phyloP scores from a whole-genome alignment of 176 grass and related monocot species.

The Neostapfia colusana region DNA sequence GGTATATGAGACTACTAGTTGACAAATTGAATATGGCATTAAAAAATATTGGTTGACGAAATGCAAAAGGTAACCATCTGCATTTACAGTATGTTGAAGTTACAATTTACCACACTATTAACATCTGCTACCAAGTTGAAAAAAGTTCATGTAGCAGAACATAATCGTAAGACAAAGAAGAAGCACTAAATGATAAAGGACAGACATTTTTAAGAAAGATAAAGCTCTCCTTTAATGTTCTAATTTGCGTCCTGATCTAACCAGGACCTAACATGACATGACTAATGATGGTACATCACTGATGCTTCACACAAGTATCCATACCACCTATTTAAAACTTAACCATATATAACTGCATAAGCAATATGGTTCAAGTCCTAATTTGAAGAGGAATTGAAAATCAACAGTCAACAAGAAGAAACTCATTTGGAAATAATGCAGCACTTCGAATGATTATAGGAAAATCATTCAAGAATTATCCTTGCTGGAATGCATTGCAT shows the following conservation, averaged over 20 bases:
- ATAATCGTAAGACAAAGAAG: not conserved
- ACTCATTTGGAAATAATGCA: constrained; percentile 19
- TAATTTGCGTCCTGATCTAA: too few species aligned
- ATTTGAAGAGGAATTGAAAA: not conserved
- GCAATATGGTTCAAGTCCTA: not conserved
- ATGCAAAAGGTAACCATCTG: too few species aligned
- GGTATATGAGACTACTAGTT: too few species aligned
- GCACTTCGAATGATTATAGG: not conserved
- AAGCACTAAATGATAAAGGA: too few species aligned
- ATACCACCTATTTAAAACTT: constrained; percentile 29
- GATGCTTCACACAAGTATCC: too few species aligned
- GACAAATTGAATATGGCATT: too few species aligned
- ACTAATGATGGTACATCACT: too few species aligned
- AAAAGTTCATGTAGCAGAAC: not conserved
- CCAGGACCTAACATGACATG: too few species aligned
- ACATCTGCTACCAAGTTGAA: not conserved
- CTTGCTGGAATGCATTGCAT: constrained; percentile 31
- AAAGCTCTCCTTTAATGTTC: too few species aligned
- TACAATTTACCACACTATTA: not conserved
- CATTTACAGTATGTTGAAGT: not conserved
- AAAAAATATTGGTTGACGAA: too few species aligned
- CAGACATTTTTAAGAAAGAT: too few species aligned
- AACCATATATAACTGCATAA: not conserved
- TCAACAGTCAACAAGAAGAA: constrained; percentile 24
- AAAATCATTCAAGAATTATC: constrained; percentile 24